These are phyloP conservation scores for Pseudoneurospora amorphoporcata DNA, from an alignment of 495 filamentous ascomycete genomes.

Conservation along the genomic window DNA sequence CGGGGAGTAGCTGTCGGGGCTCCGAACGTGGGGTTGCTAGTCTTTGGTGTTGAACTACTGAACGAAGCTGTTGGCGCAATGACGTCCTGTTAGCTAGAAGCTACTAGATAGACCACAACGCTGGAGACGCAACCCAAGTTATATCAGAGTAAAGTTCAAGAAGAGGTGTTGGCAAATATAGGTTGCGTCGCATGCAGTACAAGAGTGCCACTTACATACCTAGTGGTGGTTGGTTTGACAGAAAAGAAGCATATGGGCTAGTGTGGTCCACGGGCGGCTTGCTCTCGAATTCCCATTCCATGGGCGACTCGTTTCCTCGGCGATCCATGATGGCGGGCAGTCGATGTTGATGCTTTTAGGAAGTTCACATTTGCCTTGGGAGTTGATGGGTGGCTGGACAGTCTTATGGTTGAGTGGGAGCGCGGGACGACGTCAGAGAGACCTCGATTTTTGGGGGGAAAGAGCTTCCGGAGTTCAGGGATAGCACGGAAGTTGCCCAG, in stretches of 20 bases:
- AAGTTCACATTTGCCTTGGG: not conserved
- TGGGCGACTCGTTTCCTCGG: slow-evolving; percentile 34
- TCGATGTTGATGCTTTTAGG: not conserved
- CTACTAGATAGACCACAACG: not conserved
- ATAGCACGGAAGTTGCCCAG: not conserved
- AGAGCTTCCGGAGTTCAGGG: not conserved
- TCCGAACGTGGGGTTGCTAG: not conserved
- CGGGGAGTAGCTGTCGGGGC: not conserved
- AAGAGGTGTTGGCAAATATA: not conserved
- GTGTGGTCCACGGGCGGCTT: slow-evolving; percentile 33
- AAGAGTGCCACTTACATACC: slow-evolving; percentile 12
- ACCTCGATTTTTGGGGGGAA: not conserved
- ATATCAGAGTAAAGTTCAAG: not conserved
- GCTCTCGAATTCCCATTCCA: slow-evolving; percentile 43
- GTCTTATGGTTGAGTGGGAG: not conserved
- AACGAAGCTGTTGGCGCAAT: not conserved
- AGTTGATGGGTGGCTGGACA: not conserved
- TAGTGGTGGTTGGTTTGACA: slow-evolving; percentile 9
- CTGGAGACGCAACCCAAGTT: not conserved
- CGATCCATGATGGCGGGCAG: slow-evolving; percentile 24
- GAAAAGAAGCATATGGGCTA: slow-evolving; percentile 34
- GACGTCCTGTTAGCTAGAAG: not conserved
- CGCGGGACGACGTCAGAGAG: not conserved
- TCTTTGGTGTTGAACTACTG: not conserved
- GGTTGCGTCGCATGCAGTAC: not conserved